phyloP scores from a whole-genome alignment of 83 land plant genomes.

The Picea abies region DNA sequence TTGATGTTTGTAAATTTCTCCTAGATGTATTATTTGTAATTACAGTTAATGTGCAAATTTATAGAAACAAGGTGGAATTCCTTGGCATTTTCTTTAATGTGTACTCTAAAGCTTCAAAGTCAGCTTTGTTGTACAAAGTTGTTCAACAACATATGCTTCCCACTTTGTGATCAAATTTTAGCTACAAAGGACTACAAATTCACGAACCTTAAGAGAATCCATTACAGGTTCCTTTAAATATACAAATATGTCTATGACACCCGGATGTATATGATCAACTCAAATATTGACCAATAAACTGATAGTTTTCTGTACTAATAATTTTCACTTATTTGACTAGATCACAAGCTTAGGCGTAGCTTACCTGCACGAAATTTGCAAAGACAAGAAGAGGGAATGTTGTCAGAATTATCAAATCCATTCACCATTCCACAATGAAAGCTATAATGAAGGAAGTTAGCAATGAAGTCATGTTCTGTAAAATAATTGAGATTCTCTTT shows the following conservation, averaged over 20 bases:
- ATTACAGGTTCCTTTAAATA: not conserved
- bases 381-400: constrained; percentile 79
- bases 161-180: not conserved
- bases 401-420: constrained; percentile 72
- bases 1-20: not conserved
- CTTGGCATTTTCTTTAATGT: not conserved
- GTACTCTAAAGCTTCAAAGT: not conserved
- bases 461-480: constrained; percentile 79
- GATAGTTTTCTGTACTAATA: not conserved
- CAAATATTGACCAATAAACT: not conserved
- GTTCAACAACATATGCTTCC: not conserved
- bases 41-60: not conserved
- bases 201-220: not conserved
- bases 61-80: not conserved
- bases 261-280: not conserved
- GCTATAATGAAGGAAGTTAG: constrained; percentile 78
- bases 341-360: not conserved
- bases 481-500: constrained; percentile 71
- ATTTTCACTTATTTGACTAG: too few species aligned
- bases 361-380: constrained; percentile 81
- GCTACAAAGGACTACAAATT: not conserved
- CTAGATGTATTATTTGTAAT: not conserved
- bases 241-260: not conserved
- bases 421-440: constrained; percentile 80
- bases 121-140: not conserved